Evolutionary conservation across 2,329 filamentous ascomycete genomes (phyloP).

Genomic region (Hymenoscyphus scutula): DNA sequence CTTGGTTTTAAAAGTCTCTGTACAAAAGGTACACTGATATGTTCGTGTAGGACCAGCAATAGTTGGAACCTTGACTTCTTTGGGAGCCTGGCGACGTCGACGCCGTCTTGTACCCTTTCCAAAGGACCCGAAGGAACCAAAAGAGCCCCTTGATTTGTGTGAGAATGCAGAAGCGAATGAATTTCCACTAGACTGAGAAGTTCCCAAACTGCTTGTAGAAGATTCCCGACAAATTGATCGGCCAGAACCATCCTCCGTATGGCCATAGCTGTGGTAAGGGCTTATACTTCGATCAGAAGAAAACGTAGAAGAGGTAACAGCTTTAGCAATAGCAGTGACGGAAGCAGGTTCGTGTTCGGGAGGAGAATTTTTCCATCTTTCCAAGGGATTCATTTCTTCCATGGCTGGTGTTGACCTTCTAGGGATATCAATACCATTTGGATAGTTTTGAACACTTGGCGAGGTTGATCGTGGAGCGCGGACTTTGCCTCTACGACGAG

Average conservation of each 20-base stretch:
- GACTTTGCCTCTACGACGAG: conserved; percentile 77
- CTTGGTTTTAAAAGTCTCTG: conserved; percentile 65
- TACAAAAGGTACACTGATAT: conserved; percentile 66
- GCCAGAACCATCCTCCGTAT: conserved; percentile 60
- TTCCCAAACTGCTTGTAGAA: conserved; percentile 58
- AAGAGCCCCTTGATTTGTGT: conserved; percentile 56
- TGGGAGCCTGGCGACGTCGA: conserved; percentile 32
- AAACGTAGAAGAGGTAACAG: conserved; percentile 51
- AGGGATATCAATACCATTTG: conserved; percentile 72
- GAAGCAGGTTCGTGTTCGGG: conserved; percentile 68
- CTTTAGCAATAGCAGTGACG: conserved; percentile 61
- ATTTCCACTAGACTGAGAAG: conserved; percentile 57
- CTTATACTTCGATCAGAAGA: conserved; percentile 54
- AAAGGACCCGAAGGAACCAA: conserved; percentile 37
- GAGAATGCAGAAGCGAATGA: conserved; percentile 60
- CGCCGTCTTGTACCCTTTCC: conserved; percentile 32
- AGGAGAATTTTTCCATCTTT: conserved; percentile 68
- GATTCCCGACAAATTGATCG: conserved; percentile 58
- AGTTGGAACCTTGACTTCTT: conserved; percentile 45
- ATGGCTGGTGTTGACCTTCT: conserved; percentile 52
- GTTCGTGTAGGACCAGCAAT: conserved; percentile 44
- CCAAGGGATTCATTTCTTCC: conserved; percentile 60
- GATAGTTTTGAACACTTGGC: conserved; percentile 59
- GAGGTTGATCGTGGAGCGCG: conserved; percentile 66
- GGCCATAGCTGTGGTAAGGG: conserved; percentile 51